phyloP scores from a whole-genome alignment of 306 rosid genomes.

The Malus asiatica region DNA sequence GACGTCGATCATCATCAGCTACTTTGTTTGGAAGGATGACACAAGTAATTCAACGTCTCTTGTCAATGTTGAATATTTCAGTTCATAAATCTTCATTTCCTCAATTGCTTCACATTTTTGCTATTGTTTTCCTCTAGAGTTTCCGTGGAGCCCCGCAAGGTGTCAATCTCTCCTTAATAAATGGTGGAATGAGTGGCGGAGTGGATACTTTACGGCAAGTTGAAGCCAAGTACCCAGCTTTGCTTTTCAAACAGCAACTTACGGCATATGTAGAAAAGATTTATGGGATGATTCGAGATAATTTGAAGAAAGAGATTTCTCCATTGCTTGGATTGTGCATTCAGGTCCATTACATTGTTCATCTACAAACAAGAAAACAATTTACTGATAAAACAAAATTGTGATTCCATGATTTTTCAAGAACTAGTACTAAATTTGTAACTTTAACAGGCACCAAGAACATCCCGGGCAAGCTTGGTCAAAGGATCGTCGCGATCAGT shows the following conservation, averaged over 20 bases:
- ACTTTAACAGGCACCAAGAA: constrained; percentile 81
- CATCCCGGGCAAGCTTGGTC: constrained; percentile 79
- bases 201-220: constrained; percentile 86
- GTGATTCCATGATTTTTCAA: constrained; percentile 12
- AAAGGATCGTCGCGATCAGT: constrained; percentile 77
- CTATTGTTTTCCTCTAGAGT: constrained; percentile 45
- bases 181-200: constrained; percentile 68
- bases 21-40: constrained; percentile 96
- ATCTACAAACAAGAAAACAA: neutral
- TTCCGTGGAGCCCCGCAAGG: constrained; percentile 85
- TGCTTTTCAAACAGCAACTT: constrained; percentile 95
- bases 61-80: constrained; percentile 6
- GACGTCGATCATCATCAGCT: constrained; percentile 86
- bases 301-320: constrained; percentile 90
- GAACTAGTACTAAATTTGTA: neutral
- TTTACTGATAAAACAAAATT: neutral
- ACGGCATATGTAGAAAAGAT: constrained; percentile 97
- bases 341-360: constrained; percentile 48
- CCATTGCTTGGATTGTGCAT: constrained; percentile 95
- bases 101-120: constrained; percentile 2
- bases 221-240: constrained; percentile 98
- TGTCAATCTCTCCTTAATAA: constrained; percentile 74
- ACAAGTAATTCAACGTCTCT: constrained; percentile 49
- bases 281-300: constrained; percentile 96
- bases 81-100: constrained; percentile 6